Evolutionary conservation across 768 basidiomycete genomes (phyloP), one percentile per base, ranked within the genome.

Genomic region (Psilocybe sp.): DNA sequence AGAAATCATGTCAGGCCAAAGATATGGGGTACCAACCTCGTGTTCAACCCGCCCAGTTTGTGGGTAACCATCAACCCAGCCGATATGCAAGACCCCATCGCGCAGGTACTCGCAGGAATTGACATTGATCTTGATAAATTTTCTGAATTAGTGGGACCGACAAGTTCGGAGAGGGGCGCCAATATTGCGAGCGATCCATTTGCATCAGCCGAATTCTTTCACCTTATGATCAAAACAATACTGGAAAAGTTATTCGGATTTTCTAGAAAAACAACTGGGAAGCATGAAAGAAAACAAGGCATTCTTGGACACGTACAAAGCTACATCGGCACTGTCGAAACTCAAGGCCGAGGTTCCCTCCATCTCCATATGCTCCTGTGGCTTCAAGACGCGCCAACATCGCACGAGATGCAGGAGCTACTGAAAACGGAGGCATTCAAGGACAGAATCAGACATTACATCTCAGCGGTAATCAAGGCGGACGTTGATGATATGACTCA

Each of bases 1-100:
- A 28, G 65, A 12, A 40, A 40, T 0, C 44, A 46, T 1, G 40
- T 69, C 1, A 57, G 69, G 1, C 50, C 61, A 2, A 61, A 74
- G 34, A 67, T 76, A 2, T 75, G 73, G 73, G 58, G 62, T 2
- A 73, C 66, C 0, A 60, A 57, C 1, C 18, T 71, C 0, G 16
- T 54, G 1, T 55, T 54, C 19, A 61, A 61, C 13, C 67, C 69
- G 1, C 73, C 74, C 0, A 54, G 45, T 1, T 20, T 78, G 0
- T 79, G 77, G 76, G 52, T 72, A 1, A 79, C 76, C 0, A 63
- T 79, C 1, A 78, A 76, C 44, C 72, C 70, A 0, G 40, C 55
- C 0, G 72, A 79, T 49, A 55, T 66, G 0, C 66, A 74, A 34
- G 71, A 77, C 51, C 77, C 76, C 0, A 62, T 80, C 18, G 72